A percentile compares a stretch with the other conserved stretches of the same genome.
These are phyloP conservation scores for Toxoplasma gondii DNA, from an alignment of 169 alveolate species.

Conservation along the genomic window DNA sequence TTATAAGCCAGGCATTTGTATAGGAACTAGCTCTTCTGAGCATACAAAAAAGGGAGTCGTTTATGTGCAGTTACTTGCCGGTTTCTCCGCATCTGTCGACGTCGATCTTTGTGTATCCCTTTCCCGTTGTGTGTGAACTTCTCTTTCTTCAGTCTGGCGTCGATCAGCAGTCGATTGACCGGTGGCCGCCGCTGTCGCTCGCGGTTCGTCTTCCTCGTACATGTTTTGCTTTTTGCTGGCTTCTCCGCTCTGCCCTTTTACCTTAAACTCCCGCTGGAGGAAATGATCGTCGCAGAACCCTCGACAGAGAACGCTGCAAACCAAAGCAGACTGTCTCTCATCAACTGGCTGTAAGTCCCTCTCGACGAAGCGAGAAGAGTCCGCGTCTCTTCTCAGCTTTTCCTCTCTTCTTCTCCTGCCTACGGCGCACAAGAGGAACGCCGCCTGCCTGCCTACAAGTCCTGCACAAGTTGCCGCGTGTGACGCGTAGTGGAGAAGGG, in stretches of 20 bases:
- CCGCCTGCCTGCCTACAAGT: too few species aligned
- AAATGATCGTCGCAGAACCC: not conserved
- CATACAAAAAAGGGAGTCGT: too few species aligned
- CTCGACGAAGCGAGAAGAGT: not conserved
- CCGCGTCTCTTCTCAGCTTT: too few species aligned
- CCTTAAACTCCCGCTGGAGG: conserved; percentile 32
- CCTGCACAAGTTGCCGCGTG: too few species aligned
- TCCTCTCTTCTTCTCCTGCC: too few species aligned
- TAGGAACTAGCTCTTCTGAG: too few species aligned
- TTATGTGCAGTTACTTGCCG: too few species aligned
- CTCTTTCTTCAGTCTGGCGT: not conserved
- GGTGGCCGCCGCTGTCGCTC: not conserved
- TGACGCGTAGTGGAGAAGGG: too few species aligned
- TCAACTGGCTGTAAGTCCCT: conserved; percentile 36
- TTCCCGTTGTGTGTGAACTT: not conserved
- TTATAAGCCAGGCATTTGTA: too few species aligned
- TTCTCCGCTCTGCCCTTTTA: conserved; percentile 7
- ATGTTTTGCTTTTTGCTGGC: not conserved
- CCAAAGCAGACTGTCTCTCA: not conserved
- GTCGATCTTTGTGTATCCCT: not conserved
- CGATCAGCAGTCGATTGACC: not conserved
- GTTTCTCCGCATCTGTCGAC: not conserved
- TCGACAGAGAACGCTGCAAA: conserved; percentile 27
- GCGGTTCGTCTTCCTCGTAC: not conserved
- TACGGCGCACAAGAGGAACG: too few species aligned